Base-by-base conservation (phyloP, 441 rosid genomes). In the Jatropha podagrica region DNA sequence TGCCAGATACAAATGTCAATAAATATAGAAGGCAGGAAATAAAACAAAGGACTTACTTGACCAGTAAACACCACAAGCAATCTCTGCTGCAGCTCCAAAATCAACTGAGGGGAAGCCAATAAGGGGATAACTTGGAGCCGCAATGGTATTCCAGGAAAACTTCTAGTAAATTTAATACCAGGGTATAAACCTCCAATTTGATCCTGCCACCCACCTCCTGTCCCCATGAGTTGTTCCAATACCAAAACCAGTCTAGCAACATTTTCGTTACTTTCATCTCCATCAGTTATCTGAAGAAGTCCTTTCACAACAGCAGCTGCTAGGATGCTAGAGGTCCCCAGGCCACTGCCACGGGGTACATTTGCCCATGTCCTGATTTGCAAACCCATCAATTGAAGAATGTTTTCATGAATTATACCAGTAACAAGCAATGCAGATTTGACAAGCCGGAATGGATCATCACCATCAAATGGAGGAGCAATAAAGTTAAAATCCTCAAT, bases 181-280 rank as follows among this genome's bases (percentile, higher is more conserved):
- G 95, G 90, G 84, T 89, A 92, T 78, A 93, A 72, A 62, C 99
- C 99, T 73, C 99, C 96, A 15, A 93, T 91, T 82, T 93, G 97
- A 83, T 95, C 98, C 86, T 95, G 96, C 99, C 98, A 93, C 76
- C 98, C 97, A 72, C 99, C 98, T 69, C 98, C 96, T 38, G 98
- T 93, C 52, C 99, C 98, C 99, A 95, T 91, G 76, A 95, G 90
- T 82, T 93, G 97, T 85, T 95, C 97, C 68, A 93, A 78, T 55
- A 91, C 93, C 88, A 93, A 87, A 60, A 95, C 97, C 18, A 95
- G 94, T 74, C 96, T 86, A 5, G 99, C 97, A 14, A 91, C 90
- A 65, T 93, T 95, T 80, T 92, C 96, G 61, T 87, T 89, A 79
- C 91, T 91, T 65, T 87, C 89, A 77, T 95, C 95, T 73, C 95